These are phyloP conservation scores for Aspergillus melleus DNA, from an alignment of 2,329 filamentous ascomycete species.

Conservation along the genomic window DNA sequence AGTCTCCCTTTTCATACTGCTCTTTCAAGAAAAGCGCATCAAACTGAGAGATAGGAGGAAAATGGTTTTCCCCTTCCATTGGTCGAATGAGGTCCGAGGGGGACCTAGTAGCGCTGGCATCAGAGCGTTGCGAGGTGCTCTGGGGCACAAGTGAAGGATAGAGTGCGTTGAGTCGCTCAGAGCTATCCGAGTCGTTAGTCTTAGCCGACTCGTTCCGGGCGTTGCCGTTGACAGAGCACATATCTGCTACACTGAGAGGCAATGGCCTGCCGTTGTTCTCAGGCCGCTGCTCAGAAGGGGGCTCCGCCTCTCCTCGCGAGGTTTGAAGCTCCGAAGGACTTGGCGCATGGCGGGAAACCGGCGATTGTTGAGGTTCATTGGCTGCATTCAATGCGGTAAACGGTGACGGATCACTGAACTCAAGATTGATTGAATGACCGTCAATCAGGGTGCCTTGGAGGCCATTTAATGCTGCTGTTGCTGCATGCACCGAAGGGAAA, in stretches of 20 bases:
- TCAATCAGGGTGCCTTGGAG: constrained; percentile 40
- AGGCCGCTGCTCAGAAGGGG: background rate
- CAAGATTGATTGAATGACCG: constrained; percentile 42
- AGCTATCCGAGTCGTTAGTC: background rate
- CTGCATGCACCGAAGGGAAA: constrained; percentile 37
- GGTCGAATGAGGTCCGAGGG: constrained; percentile 23
- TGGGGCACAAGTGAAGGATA: constrained; percentile 37
- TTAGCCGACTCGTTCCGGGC: background rate
- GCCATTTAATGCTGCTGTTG: constrained; percentile 36
- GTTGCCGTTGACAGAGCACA: background rate
- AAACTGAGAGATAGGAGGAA: constrained; percentile 40
- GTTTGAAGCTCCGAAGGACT: constrained; percentile 1
- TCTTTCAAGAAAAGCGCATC: constrained; percentile 35
- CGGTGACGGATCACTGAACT: constrained; percentile 34
- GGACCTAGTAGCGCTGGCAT: background rate
- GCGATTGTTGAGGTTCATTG: background rate
- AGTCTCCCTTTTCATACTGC: constrained; percentile 11
- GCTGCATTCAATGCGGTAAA: constrained; percentile 14
- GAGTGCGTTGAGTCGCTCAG: constrained; percentile 21
- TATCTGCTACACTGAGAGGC: constrained; percentile 1
- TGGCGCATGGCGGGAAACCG: too few species aligned
- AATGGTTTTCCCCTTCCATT: constrained; percentile 26
- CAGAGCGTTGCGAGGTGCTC: constrained; percentile 7
- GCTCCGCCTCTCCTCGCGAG: background rate
- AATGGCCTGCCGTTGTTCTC: constrained; percentile 1